These are phyloP conservation scores for Bonia amplexicaulis DNA, from an alignment of 176 grass and related monocot genomes.

Conservation along the genomic window DNA sequence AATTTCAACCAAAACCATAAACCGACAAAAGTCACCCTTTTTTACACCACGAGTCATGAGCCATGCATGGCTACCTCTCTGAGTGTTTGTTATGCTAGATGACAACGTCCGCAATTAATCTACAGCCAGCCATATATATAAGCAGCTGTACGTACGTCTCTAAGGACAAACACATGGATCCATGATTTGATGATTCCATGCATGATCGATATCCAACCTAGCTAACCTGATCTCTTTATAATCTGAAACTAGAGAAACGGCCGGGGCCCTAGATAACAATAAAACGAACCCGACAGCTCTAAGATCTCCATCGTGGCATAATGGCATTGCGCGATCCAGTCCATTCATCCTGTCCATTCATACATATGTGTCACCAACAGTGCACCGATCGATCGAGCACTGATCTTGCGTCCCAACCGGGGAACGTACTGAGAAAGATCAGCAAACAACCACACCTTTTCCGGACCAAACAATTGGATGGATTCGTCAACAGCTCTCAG, in stretches of 20 bases:
- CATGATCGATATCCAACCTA: background rate
- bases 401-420: background rate
- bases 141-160: background rate
- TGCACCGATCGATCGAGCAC: background rate
- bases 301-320: background rate
- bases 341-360: background rate
- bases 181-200: background rate
- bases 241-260: background rate
- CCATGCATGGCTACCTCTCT: background rate
- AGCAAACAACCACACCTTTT: background rate
- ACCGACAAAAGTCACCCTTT: too few relatives aligned
- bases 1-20: too few relatives aligned
- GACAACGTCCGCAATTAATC: background rate
- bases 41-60: too few relatives aligned
- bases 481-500: background rate
- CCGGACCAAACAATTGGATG: background rate
- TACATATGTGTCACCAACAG: background rate
- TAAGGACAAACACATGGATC: background rate
- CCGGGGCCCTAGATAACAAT: background rate
- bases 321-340: background rate
- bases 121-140: background rate
- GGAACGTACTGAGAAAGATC: background rate
- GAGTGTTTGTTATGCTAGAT: background rate
- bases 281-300: conserved; percentile 14
- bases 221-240: background rate